Base-by-base conservation (phyloP, 805 yeast genomes). In the Yarrowia bubula region DNA sequence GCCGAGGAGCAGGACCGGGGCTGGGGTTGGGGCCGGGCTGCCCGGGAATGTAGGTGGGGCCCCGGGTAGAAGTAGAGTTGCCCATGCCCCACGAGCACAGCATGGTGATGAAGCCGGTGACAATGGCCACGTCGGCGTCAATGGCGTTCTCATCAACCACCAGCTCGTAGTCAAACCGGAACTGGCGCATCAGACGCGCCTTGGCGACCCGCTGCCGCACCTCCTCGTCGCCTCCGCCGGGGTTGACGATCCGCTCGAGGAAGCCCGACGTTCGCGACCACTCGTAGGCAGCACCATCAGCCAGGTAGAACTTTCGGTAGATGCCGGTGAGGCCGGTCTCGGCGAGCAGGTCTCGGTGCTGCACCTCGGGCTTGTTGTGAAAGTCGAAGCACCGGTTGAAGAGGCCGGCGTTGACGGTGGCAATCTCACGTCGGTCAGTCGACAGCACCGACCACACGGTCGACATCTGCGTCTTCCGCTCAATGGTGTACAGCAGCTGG, bases 11-110 rank as follows among this genome's bases (percentile, higher is more conserved):
- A 9, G 47, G 47, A n/a, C 11, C 13, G 38, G 47, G 46, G 11
- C 5, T 17, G 11, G 57, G 39, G 18, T 7, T 13, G 42, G 42
- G 32, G 8, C 39, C 33, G 8, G 35, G 37, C 13, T 38, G n/a
- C 37, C 35, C 33, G 41, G 61, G 61, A 22, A 55, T 55, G 47
- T 39, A 55, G 37, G 85, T 81, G 31, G 86, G 86, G 15, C 86
- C 86, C 51, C 80, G 76, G 31, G 86, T 82, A 63, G 79, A 81
- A 14, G 86, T 82, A 67, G 75, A 75, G 71, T 79, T 83, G 61
- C 86, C 86, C 58, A 78, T 72, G 22, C 85, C 85, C 90, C 90
- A 86, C 73, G 84, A 86, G n/a, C 88, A 83, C 75, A 83, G 77
- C 86, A 86, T 84, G 17, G 87, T 79, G 64, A 84, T 74, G 69